These are phyloP conservation scores for Rheum nobile DNA, from an alignment of 148 eudicot species.

Conservation along the genomic window DNA sequence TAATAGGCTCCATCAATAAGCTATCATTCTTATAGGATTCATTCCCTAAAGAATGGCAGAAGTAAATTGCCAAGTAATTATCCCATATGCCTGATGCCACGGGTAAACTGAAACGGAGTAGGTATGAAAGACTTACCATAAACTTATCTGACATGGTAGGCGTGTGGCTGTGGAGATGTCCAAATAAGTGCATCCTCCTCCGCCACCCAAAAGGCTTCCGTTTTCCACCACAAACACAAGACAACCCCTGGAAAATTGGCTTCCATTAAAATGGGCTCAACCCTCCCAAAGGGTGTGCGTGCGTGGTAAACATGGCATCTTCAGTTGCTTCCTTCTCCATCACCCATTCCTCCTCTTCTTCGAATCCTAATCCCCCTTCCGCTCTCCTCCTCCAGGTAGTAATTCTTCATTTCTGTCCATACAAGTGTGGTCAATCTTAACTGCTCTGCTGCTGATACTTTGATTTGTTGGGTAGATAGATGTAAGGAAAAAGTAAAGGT, in stretches of 20 bases:
- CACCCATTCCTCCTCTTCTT: slow-evolving; percentile 24
- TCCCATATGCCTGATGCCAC: too few relatives aligned
- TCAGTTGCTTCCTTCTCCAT: slow-evolving; percentile 42
- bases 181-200: background rate
- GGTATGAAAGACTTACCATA: too few relatives aligned
- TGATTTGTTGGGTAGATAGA: background rate
- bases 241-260: background rate
- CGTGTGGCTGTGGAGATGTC: background rate
- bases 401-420: background rate
- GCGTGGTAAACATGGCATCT: slow-evolving; percentile 25
- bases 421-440: background rate
- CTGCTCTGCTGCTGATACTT: background rate
- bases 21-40: too few relatives aligned
- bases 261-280: background rate
- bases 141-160: background rate
- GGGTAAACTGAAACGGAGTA: too few relatives aligned
- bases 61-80: too few relatives aligned
- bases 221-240: background rate
- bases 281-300: background rate
- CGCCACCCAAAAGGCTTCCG: background rate
- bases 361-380: slow-evolving; percentile 7
- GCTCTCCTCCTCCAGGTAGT: slow-evolving; percentile 28
- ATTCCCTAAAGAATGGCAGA: too few relatives aligned
- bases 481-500: background rate
- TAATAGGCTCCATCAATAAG: too few relatives aligned